These are phyloP conservation scores for Hortiboletus rubellus DNA, from an alignment of 1,284 basidiomycete genomes.

Conservation along the genomic window DNA sequence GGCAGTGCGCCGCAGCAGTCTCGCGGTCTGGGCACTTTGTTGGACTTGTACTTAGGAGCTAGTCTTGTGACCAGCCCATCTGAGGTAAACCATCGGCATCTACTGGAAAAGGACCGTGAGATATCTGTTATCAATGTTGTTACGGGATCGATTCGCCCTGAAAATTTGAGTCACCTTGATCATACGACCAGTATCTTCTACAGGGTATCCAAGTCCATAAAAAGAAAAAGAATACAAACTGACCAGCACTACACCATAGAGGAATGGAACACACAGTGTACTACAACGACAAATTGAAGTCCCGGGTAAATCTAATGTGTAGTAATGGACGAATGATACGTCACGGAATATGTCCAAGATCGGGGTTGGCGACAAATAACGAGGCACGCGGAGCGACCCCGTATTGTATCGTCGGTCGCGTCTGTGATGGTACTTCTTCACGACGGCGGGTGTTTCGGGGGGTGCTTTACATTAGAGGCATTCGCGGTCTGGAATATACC, in stretches of 20 bases:
- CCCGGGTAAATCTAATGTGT: conserved; percentile 4
- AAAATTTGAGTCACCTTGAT: neutral
- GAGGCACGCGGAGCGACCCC: conserved; percentile 47
- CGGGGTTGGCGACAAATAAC: conserved; percentile 54
- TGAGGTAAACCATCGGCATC: too few relatives aligned
- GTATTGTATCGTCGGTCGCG: conserved; percentile 39
- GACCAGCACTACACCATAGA: conserved; percentile 2
- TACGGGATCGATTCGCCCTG: neutral
- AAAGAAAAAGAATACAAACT: conserved; percentile 5
- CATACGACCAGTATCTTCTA: neutral
- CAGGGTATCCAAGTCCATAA: conserved; percentile 10
- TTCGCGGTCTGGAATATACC: too few relatives aligned
- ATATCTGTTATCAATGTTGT: neutral
- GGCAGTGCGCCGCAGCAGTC: conserved; percentile 5
- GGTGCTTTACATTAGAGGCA: too few relatives aligned
- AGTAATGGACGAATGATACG: neutral
- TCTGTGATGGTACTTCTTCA: conserved; percentile 32
- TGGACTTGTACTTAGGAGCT: neutral
- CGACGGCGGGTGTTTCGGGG: conserved; percentile 34
- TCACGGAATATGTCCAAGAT: conserved; percentile 29
- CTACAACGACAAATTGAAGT: neutral
- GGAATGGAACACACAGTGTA: conserved; percentile 6
- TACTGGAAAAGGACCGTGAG: neutral
- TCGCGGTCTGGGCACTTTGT: neutral
- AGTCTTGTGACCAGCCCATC: too few relatives aligned